A percentile compares a stretch with the other conserved stretches of the same genome.
phyloP scores from a whole-genome alignment of 148 eudicot genomes.

The Camellia granthamiana region DNA sequence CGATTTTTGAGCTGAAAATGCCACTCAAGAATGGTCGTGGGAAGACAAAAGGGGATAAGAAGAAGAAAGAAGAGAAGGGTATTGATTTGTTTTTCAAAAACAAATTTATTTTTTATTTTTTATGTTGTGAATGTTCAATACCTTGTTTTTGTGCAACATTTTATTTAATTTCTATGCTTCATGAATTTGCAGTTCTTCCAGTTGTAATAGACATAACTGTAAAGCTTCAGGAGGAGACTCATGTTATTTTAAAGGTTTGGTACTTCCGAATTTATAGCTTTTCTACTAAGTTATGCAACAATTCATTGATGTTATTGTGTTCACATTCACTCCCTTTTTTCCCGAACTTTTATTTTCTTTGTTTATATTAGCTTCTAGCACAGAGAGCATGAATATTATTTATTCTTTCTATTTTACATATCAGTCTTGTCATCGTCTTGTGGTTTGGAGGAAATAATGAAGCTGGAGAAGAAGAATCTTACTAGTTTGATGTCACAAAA shows the following conservation, averaged over 20 bases:
- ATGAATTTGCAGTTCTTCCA: conserved; percentile 77
- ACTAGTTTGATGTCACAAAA: no score
- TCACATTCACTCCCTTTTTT: no score
- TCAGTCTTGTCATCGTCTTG: no score
- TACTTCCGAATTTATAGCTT: conserved; percentile 2
- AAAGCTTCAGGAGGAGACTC: conserved; percentile 80
- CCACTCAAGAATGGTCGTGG: conserved; percentile 93
- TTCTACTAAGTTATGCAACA: neutral
- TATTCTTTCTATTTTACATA: no score
- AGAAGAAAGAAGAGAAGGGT: conserved; percentile 99
- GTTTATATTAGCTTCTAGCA: no score
- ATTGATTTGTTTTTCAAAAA: conserved; percentile 1
- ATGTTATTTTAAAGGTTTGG: conserved; percentile 74
- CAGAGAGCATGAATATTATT: no score
- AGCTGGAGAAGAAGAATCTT: no score
- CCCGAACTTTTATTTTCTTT: no score
- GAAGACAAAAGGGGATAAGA: conserved; percentile 87
- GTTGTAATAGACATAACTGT: conserved; percentile 76
- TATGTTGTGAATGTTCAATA: neutral
- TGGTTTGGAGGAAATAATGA: no score
- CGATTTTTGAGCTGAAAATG: conserved; percentile 36
- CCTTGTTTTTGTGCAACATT: neutral
- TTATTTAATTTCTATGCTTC: neutral
- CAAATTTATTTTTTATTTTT: neutral
- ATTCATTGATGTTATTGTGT: no score